Conservation (phyloP, 352 stramenopile species). For the Pythium brachiatum region DNA sequence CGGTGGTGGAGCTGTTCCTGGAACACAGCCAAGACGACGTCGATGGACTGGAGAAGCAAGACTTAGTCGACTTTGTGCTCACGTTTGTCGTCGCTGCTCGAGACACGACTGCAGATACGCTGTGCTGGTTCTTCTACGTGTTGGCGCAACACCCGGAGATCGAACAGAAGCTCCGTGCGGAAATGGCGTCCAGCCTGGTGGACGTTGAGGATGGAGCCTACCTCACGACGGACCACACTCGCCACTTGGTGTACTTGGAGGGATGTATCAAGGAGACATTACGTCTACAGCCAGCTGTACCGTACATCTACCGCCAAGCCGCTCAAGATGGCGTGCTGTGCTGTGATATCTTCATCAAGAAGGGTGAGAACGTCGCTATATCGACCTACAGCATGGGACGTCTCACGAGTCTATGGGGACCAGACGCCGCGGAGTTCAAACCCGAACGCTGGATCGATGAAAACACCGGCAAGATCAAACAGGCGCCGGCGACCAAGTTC, state of each 20-base stretch:
- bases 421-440: constrained; percentile 11
- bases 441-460: constrained; percentile 44
- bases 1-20: constrained; percentile 6
- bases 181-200: constrained; percentile 29
- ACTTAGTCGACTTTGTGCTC: constrained; percentile 66
- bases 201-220: neutral
- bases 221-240: constrained; percentile 18
- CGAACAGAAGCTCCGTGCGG: constrained; percentile 30
- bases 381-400: constrained; percentile 36
- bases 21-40: constrained; percentile 8
- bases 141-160: constrained; percentile 58
- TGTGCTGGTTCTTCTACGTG: constrained; percentile 71
- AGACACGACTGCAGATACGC: constrained; percentile 66
- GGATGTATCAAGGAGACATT: constrained; percentile 56
- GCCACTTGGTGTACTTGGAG: constrained; percentile 29
- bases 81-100: constrained; percentile 63
- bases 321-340: constrained; percentile 52
- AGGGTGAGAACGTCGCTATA: constrained; percentile 26
- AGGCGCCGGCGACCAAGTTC: constrained; percentile 28
- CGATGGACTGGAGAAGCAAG: constrained; percentile 33
- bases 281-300: constrained; percentile 53
- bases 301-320: constrained; percentile 55
- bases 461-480: constrained; percentile 6
- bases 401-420: constrained; percentile 17
- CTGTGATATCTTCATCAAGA: constrained; percentile 22